Evolutionary conservation across 2,329 filamentous ascomycete species (phyloP), one percentile per base, ranked within the genome.

Genomic region (Lachnellula subtilissima): DNA sequence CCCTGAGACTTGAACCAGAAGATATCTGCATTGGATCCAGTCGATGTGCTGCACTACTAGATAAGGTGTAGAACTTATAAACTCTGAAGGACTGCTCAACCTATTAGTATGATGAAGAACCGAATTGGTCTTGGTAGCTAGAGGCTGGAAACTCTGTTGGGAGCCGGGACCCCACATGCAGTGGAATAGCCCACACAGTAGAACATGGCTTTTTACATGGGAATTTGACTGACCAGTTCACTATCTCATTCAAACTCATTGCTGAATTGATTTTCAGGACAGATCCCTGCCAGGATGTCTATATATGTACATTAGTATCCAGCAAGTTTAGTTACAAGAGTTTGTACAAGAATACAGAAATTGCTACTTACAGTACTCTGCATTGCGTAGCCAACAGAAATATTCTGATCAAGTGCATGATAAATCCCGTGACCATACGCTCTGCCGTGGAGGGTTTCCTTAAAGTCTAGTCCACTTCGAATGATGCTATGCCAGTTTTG

Each of bases 401-500:
- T 81, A 0, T 46, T n/a, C 48, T 83, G 82, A 1, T 83, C 61
- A 11, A 74, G 74, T 42, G 88, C 86, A 69, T 95, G 86, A 67
- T 97, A 97, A 2, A 95, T 87, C 0, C 92, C 92, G 67, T 96
- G 57, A 0, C 92, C 92, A 65, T 62, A 90, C 1, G 86, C 76
- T 58, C 92, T 83, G 0, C 91, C 92, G 68, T 93, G 73, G 0
- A 69, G 43, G 0, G 75, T 72, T 1, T 80, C 71, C 4, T 83
- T 80, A 72, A 85, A 96, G 68, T 96, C 83, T 5, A 97, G 75
- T 0, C 92, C 91, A 57, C 87, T 83, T 35, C 91, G 84, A 60
- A 96, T 84, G 64, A 97, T 96, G 64, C 86, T 88, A 71, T 97
- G 92, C 92, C 92, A 96, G 65, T 96, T 96, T 3, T 71, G 62